Evolutionary conservation across 371 early-diverging fungal species (phyloP).

Genomic region (Rhizopus stolonifer): DNA sequence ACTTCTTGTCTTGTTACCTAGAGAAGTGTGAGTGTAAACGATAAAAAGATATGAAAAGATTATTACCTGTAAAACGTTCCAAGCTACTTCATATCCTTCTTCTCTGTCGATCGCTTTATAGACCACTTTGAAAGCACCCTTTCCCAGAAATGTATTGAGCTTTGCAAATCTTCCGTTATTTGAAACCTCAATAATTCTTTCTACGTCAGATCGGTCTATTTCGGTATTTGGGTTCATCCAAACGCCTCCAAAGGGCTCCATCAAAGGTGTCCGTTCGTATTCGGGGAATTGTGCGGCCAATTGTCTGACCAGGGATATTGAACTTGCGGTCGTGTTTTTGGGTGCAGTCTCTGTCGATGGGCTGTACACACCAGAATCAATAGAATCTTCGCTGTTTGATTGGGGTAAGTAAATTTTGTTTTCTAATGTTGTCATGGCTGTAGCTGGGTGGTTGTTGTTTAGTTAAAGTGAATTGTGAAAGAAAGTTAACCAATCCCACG

Average conservation of each 20-base stretch:
- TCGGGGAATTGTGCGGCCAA: slow-evolving; percentile 38
- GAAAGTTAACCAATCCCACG: slow-evolving; percentile 15
- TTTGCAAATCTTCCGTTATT: slow-evolving; percentile 74
- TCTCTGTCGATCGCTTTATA: slow-evolving; percentile 88
- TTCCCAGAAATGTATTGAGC: slow-evolving; percentile 68
- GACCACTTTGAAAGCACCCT: slow-evolving; percentile 87
- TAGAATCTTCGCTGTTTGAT: slow-evolving; percentile 24
- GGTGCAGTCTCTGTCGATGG: slow-evolving; percentile 8
- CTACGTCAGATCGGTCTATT: slow-evolving; percentile 41
- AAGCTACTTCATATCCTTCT: slow-evolving; percentile 87
- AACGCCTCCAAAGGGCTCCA: slow-evolving; percentile 41
- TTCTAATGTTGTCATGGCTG: not conserved
- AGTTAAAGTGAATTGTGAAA: not conserved
- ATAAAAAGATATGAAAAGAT: not conserved
- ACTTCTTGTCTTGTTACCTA: slow-evolving; percentile 32
- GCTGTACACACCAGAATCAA: slow-evolving; percentile 30
- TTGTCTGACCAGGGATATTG: slow-evolving; percentile 41
- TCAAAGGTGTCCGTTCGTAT: slow-evolving; percentile 28
- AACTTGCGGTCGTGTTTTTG: slow-evolving; percentile 28
- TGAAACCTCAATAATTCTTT: slow-evolving; percentile 60
- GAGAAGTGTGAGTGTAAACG: not conserved
- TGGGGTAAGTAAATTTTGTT: slow-evolving; percentile 8
- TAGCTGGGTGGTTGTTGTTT: not conserved
- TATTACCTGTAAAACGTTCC: slow-evolving; percentile 68
- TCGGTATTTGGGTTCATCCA: slow-evolving; percentile 34